Conservation (phyloP, 106 monocot species). For the Dendrobium officinale region DNA sequence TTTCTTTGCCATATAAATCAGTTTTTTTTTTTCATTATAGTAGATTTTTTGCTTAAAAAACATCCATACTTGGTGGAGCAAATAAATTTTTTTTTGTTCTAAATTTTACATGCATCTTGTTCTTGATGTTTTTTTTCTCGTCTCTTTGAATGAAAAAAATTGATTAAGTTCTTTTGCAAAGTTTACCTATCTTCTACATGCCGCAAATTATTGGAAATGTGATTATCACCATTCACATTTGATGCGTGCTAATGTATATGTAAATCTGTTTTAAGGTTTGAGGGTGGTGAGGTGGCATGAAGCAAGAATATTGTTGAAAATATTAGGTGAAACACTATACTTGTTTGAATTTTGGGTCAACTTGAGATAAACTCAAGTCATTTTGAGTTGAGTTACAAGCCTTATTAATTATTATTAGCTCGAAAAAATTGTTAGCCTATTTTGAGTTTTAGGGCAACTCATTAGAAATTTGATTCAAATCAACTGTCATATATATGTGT, state of each 20-base stretch:
- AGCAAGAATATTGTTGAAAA: not conserved
- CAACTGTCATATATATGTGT: not conserved
- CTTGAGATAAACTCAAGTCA: not conserved
- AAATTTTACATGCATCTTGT: too few species aligned
- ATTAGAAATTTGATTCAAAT: not conserved
- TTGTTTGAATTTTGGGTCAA: not conserved
- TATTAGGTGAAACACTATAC: not conserved
- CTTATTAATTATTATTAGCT: not conserved
- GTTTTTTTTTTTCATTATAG: not conserved
- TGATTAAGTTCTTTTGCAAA: too few species aligned
- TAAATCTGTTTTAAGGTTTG: not conserved
- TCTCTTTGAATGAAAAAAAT: too few species aligned
- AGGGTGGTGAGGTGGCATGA: not conserved
- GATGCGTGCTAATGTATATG: not conserved
- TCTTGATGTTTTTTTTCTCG: too few species aligned
- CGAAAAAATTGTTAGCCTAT: not conserved
- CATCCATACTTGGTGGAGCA: too few species aligned
- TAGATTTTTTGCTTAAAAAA: not conserved
- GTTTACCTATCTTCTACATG: too few species aligned
- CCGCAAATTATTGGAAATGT: too few species aligned
- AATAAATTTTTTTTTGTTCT: too few species aligned
- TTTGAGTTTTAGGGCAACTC: not conserved
- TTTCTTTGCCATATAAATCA: not conserved
- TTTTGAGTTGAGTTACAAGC: not conserved
- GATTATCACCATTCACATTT: not conserved